Percentiles rank a stretch among this genome's conserved stretches.
These are phyloP conservation scores for Thielaviopsis populi DNA, from an alignment of 2,329 filamentous ascomycete species.

Conservation along the genomic window DNA sequence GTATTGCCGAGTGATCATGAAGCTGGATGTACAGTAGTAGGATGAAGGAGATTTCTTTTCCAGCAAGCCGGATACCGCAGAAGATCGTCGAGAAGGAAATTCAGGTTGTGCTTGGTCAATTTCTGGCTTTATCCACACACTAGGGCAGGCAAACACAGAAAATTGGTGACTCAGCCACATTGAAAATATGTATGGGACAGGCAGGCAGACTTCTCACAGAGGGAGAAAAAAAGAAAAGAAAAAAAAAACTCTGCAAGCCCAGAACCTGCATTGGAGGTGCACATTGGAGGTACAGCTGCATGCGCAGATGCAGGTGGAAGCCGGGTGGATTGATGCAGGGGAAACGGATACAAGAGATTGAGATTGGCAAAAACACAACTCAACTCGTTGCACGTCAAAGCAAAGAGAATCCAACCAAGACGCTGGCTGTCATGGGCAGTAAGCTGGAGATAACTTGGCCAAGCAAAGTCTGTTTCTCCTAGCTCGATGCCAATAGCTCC, in stretches of 20 bases:
- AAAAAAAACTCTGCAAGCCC: background rate
- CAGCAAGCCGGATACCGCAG: background rate
- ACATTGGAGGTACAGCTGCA: background rate
- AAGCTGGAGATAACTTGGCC: background rate
- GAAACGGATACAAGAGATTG: background rate
- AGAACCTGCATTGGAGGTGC: background rate
- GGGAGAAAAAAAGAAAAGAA: background rate
- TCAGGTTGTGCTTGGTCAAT: background rate
- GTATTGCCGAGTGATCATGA: background rate
- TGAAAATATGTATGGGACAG: too few relatives aligned
- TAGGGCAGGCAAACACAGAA: background rate
- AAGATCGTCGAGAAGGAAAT: background rate
- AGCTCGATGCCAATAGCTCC: background rate
- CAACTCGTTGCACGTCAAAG: background rate
- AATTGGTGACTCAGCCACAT: background rate
- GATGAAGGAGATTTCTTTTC: background rate
- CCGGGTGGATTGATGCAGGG: background rate
- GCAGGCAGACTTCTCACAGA: too few relatives aligned
- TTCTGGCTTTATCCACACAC: background rate
- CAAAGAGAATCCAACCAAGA: background rate
- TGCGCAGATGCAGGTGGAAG: too few relatives aligned
- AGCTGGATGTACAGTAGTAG: background rate
- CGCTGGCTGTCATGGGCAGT: background rate
- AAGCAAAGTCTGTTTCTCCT: background rate
- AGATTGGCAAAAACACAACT: conserved; percentile 6